Base-by-base conservation (phyloP, 2,329 filamentous ascomycete species). In the Aspergillus quadrilineatus region DNA sequence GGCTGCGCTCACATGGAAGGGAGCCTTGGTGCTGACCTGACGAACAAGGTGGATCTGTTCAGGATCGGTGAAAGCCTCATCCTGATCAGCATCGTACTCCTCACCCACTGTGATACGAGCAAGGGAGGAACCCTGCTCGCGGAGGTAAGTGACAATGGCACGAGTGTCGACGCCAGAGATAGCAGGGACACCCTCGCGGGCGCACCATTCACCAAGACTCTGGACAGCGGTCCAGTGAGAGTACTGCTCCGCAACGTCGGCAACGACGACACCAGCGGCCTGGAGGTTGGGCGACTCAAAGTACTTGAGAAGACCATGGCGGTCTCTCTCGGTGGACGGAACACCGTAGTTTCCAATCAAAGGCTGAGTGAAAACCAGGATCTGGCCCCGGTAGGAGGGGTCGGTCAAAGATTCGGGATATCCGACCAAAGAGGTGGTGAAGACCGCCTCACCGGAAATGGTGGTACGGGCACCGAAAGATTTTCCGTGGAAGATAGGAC, bases 161-260 rank as follows among this genome's bases (percentile, higher is more conserved):
- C 94, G 91, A 50, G 94, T 99, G 73, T 99, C 94, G 46, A 99
- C 94, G 51, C 94, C 94, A 43, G 92, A 93, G 74, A 97, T 97
- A 72, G 92, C 92, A 52, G 94, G 93, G 36, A 99, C 89, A 66
- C 94, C 94, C 79, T 97, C 94, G 58, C 93, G 88, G 65, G 92
- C 90, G 77, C 94, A 99, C 94, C 94, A 99, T 67, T 95, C 84
- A 64, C 89, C 83, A 69, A 99, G 79, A 69, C 90, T 92, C 83
- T 99, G 91, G 9, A 99, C 93, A 36, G 94, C 94, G 60, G 94
- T 97, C 94, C 94, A 99, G 74, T 99, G 94, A 77, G 92, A 96
- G 83, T 97, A 97, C 73, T 92, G 85, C 73, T 90, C 82, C 44
- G 94, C 93, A 61, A 93, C 92, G 73, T 99, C 94, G 67, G 93